Base-by-base conservation (phyloP, 306 rosid species). In the Vachellia pachyceras region DNA sequence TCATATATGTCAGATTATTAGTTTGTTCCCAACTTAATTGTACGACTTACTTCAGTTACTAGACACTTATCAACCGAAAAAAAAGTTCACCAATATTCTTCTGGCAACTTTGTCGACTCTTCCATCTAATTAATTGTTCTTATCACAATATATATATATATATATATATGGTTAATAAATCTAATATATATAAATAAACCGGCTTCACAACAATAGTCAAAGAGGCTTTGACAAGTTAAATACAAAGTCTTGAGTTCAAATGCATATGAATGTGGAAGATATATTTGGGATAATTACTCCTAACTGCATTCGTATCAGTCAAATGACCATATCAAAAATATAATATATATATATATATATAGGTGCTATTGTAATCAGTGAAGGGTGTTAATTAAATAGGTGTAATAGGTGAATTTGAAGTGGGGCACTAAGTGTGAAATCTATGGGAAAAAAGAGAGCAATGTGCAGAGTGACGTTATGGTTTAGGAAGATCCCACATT, bases 401-500 rank as follows among this genome's bases (percentile, higher is more conserved):
- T 73, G 81, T 72, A 79, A 71, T 68, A 77, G 63, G 13, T 54
- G 83, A 65, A 69, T 45, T 76, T 72, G 69, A 79, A 82, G 90
- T 87, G 90, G 88, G 87, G 88, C 88, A 87, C 84, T 87, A 77
- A 75, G 13, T 76, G 69, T 40, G 73, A 80, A 79, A 75, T 79
- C 80, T 77, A 79, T 67, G 81, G 82, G 78, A 81, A 73, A 77
- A 77, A 40, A 29, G 33, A 29, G 25, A 20, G 29, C 77, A 82
- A 79, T 29, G 79, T 87, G 87, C 79, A 87, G 18, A 55, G 40
- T 87, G 90, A 84, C 87, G 90, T 84, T 84, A 78, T 81, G 86
- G 80, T 35, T 87, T 84, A 78, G 85, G 84, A 84, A 77, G 7
- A 84, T 75, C 79, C 77, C 85, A 86, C 52, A 40, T 83, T 80